Evolutionary conservation across 1,284 basidiomycete species (phyloP), one percentile per base, ranked within the genome.

Genomic region (Rhodotorula sp.): DNA sequence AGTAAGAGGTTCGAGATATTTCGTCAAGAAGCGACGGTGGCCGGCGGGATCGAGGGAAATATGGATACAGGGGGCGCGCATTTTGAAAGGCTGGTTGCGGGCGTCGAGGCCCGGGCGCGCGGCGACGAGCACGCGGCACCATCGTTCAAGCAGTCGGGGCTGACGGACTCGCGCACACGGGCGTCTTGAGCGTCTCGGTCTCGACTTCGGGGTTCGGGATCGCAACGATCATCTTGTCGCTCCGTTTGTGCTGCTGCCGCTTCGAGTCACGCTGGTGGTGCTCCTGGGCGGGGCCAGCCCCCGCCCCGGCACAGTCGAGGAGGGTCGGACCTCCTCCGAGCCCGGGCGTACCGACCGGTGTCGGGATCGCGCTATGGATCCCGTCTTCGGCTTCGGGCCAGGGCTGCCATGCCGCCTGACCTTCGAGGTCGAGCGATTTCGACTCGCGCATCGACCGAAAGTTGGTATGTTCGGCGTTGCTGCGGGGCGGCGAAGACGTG

Each of bases 361-460:
- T 58, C 2, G 34, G 48, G n/a, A 18, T 7, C 31, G 67, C 61
- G 5, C 61, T 63, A 31, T 49, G 56, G 57, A 63, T 59, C 6
- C 56, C 62, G 48, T 58, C 66, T 20, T 68, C 71, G 26, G 57
- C 64, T 58, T 72, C 68, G 29, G 75, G 75, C 75, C 75, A 76
- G 1, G 75, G 68, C 7, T 65, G 51, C 58, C 70, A 72, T 15
- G 67, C 68, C 1, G 66, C 68, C 48, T 84, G 83, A 12, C 82
- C 81, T 68, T 94, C 93, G 75, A 97, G 87, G 81, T 97, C 92
- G 79, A 97, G 85, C 73, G 91, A 93, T 75, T 89, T 88, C 60
- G 90, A 92, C 83, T 98, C 96, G 76, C 93, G 89, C 79, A 97
- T 85, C 68, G 90, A 87, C 62, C 94, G 89, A 85, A 95, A 97